Conservation (phyloP, 345 rosid genomes). For the Sapria himalayana region DNA sequence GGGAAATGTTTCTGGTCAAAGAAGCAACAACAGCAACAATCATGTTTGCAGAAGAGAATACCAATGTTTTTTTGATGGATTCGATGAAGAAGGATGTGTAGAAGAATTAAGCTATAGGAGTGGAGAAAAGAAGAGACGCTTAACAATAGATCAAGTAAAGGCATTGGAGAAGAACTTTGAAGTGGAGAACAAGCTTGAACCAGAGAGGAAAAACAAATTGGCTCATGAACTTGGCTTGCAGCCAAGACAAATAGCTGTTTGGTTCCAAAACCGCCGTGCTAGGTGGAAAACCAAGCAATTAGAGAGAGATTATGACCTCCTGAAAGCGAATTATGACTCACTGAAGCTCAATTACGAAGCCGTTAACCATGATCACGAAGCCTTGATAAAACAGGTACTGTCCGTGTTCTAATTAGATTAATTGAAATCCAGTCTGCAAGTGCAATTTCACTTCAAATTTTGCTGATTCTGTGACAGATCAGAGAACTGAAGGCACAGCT, state of each 20-base stretch:
- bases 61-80: conserved; percentile 58
- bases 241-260: conserved; percentile 78
- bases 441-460: not conserved
- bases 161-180: conserved; percentile 78
- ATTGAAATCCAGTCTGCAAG: too few species aligned
- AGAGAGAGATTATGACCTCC: conserved; percentile 43
- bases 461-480: conserved; percentile 21
- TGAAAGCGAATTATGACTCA: conserved; percentile 35
- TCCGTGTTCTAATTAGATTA: not conserved
- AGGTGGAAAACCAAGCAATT: conserved; percentile 77
- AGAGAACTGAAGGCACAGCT: conserved; percentile 56
- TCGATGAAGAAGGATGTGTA: conserved; percentile 56
- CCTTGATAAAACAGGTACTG: conserved; percentile 60
- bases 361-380: conserved; percentile 58
- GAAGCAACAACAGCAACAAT: too few species aligned
- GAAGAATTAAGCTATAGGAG: conserved; percentile 49
- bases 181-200: conserved; percentile 71
- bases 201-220: conserved; percentile 58
- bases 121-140: conserved; percentile 60
- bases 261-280: conserved; percentile 88
- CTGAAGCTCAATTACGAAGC: conserved; percentile 37
- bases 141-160: conserved; percentile 60
- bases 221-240: conserved; percentile 73
- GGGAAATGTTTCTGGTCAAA: too few species aligned
- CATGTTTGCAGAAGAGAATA: conserved; percentile 36